Evolutionary conservation across 2,329 filamentous ascomycete genomes (phyloP).

Genomic region (Colletotrichum gigasporum): DNA sequence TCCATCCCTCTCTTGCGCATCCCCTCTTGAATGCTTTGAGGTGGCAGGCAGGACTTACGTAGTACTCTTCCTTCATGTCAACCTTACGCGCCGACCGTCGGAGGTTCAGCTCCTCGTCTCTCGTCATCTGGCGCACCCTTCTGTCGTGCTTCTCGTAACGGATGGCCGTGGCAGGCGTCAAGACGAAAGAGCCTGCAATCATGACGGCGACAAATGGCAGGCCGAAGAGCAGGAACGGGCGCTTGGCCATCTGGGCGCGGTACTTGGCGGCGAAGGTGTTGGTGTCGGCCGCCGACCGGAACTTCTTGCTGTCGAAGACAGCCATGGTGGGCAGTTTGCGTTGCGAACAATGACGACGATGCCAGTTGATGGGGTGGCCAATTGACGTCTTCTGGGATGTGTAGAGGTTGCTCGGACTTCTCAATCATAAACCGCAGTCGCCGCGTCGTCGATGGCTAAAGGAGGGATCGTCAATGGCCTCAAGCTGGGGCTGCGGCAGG

Average conservation of each 20-base stretch:
- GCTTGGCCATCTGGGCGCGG: constrained; percentile 76
- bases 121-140: constrained; percentile 84
- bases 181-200: constrained; percentile 89
- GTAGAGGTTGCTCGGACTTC: not conserved
- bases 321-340: constrained; percentile 56
- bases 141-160: constrained; percentile 94
- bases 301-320: constrained; percentile 76
- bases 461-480: not conserved
- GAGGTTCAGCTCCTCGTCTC: constrained; percentile 87
- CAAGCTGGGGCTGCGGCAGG: not conserved
- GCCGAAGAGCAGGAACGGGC: constrained; percentile 92
- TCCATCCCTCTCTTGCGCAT: not conserved
- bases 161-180: constrained; percentile 92
- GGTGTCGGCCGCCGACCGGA: constrained; percentile 71
- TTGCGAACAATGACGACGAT: not conserved
- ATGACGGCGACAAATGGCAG: constrained; percentile 92
- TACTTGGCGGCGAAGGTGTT: constrained; percentile 80
- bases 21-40: not conserved
- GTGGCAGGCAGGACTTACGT: constrained; percentile 64
- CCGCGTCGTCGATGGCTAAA: not conserved
- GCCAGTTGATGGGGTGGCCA: not conserved
- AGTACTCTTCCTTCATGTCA: constrained; percentile 87
- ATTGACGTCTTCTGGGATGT: not conserved
- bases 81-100: constrained; percentile 76
- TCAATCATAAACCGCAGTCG: not conserved